Evolutionary conservation across 352 stramenopile species (phyloP).

Genomic region (Thraustochytrium sp.): DNA sequence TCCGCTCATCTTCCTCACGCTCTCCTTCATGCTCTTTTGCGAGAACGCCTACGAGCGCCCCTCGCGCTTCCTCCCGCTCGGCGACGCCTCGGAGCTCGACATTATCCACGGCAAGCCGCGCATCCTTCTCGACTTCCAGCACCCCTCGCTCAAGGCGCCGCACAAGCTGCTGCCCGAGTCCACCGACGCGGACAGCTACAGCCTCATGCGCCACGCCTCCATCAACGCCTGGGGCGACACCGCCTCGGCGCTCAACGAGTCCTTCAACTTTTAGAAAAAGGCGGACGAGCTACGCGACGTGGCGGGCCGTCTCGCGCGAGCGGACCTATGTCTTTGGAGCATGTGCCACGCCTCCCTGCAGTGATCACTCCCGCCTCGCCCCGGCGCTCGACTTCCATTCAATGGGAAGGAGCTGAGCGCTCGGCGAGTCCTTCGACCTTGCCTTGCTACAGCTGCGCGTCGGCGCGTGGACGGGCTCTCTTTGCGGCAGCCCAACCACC

Average conservation of each 20-base stretch:
- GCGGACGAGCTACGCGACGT: neutral
- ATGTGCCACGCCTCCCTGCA: too few species aligned
- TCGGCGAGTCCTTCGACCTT: too few species aligned
- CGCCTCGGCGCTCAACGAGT: neutral
- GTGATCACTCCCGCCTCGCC: too few species aligned
- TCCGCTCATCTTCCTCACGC: constrained; percentile 3
- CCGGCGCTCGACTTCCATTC: too few species aligned
- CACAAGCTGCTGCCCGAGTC: neutral
- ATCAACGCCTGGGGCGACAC: neutral
- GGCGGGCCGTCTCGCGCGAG: neutral
- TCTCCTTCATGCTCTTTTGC: constrained; percentile 38
- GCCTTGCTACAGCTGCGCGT: too few species aligned
- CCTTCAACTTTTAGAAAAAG: constrained; percentile 9
- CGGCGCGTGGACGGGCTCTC: too few species aligned
- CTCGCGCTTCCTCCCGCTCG: constrained; percentile 22
- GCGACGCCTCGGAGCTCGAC: constrained; percentile 29
- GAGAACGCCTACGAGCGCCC: constrained; percentile 35
- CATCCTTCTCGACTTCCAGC: neutral
- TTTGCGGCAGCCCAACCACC: too few species aligned
- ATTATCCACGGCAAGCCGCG: constrained; percentile 19
- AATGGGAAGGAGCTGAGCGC: too few species aligned
- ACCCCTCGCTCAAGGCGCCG: neutral
- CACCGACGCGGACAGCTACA: neutral
- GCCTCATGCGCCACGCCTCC: constrained; percentile 30
- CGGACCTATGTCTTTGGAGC: too few species aligned